Evolutionary conservation across 1,284 basidiomycete species (phyloP).

Genomic region (Baeospora myosura): DNA sequence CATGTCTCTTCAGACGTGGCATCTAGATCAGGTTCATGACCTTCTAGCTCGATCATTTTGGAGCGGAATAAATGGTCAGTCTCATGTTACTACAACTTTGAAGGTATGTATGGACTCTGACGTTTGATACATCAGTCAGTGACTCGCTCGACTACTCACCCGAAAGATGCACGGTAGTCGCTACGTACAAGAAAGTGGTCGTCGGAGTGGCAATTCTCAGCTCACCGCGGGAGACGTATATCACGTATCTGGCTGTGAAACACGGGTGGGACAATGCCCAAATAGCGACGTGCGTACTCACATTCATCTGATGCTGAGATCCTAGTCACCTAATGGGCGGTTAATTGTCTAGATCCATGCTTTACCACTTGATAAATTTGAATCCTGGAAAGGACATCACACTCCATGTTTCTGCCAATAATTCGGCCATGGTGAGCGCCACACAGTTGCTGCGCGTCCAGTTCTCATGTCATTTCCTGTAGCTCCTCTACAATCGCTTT

Average conservation of each 20-base stretch:
- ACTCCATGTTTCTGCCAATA: slow-evolving; percentile 73
- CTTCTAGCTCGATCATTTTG: slow-evolving; percentile 61
- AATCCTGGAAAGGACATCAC: slow-evolving; percentile 70
- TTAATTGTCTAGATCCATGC: slow-evolving; percentile 48
- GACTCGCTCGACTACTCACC: slow-evolving; percentile 62
- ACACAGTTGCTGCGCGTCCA: slow-evolving; percentile 1
- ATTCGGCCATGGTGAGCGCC: slow-evolving; percentile 60
- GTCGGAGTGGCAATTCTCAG: slow-evolving; percentile 70
- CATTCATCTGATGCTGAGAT: background rate
- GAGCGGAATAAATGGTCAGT: slow-evolving; percentile 63
- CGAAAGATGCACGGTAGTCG: slow-evolving; percentile 64
- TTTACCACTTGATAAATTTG: slow-evolving; percentile 62
- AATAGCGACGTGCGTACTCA: slow-evolving; percentile 56
- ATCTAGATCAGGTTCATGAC: slow-evolving; percentile 64
- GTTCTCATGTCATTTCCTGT: slow-evolving; percentile 1
- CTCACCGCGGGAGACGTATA: slow-evolving; percentile 73
- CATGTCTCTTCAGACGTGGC: slow-evolving; percentile 46
- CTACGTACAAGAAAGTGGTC: slow-evolving; percentile 61
- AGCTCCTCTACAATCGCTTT: slow-evolving; percentile 75
- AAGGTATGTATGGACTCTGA: slow-evolving; percentile 1
- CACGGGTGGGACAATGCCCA: slow-evolving; percentile 71
- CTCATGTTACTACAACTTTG: slow-evolving; percentile 1
- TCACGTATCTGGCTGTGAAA: slow-evolving; percentile 69
- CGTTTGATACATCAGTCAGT: slow-evolving; percentile 40
- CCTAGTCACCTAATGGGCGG: background rate